Evolutionary conservation across 2,329 filamentous ascomycete species (phyloP), one percentile per base, ranked within the genome.

Genomic region (Clarireedia hainanense): DNA sequence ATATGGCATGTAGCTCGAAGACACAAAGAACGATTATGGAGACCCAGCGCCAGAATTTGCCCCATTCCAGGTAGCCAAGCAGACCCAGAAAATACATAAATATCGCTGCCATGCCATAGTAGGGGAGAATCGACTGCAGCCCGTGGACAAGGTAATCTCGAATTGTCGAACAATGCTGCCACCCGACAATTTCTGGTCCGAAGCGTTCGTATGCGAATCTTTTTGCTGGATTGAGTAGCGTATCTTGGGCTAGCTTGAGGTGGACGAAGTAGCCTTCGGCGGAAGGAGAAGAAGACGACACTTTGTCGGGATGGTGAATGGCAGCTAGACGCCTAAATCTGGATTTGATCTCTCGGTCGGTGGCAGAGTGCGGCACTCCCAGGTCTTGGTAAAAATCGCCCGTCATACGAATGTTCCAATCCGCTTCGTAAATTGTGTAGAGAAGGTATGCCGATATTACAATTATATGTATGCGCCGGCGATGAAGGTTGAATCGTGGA

Each of bases 391-490:
- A 97, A 74, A 88, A 96, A 70, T 89, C 85, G 17, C 86, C 84
- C 1, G 78, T 75, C 46, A 79, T 75, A 60, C 83, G 86, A 27
- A 96, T 78, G 60, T 89, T 84, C 74, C 88, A 84, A 77, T 95
- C 89, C 66, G 90, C 87, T 74, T 97, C 92, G 74, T 91, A 94
- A 65, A 97, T 83, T 47, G 91, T 96, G 77, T 96, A 96, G 61
- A 86, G 73, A 39, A 97, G 88, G 74, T 97, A 99, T 58, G 81
- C 74, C 49, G 86, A 76, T 50, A 97, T 86, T 66, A 97, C 89
- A 63, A 86, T 76, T 68, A 92, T 86, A 70, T 94, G 85, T 69
- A 96, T 92, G 64, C 84, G 81, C 57, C 88, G 87, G 58, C 90
- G 86, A 74, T 97, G 89, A 56, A 80, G 78, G 60, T 79, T 76